Evolutionary conservation across 1,139 yeast species (phyloP).

Genomic region (Saccharomyces hybrid): DNA sequence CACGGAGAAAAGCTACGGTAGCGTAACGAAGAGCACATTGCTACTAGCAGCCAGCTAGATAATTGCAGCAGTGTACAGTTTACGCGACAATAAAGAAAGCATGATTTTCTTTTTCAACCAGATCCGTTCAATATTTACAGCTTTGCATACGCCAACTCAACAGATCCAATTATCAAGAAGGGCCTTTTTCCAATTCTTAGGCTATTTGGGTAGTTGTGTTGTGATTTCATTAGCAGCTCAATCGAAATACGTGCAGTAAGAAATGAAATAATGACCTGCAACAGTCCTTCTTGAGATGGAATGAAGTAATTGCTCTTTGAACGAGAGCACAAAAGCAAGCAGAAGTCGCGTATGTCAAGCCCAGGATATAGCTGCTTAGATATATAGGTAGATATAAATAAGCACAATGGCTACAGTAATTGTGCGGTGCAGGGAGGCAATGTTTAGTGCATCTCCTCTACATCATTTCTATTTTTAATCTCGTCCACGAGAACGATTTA

Average conservation of each 20-base stretch:
- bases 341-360: background rate
- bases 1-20: background rate
- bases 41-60: background rate
- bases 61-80: background rate
- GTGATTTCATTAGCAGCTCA: conserved; percentile 29
- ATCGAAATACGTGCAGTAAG: conserved; percentile 17
- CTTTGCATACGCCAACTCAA: conserved; percentile 26
- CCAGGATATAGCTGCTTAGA: background rate
- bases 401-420: background rate
- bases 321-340: background rate
- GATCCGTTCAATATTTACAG: conserved; percentile 25
- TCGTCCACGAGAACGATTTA: background rate
- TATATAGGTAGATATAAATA: background rate
- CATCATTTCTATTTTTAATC: background rate
- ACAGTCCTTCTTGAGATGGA: background rate
- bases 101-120: conserved; percentile 27
- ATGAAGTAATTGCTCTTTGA: background rate
- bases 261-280: background rate
- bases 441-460: background rate
- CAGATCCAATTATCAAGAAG: conserved; percentile 28
- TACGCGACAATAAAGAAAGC: background rate
- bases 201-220: conserved; percentile 30
- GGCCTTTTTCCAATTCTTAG: conserved; percentile 31
- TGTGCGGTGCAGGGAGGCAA: background rate
- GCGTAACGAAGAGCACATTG: background rate